Evolutionary conservation across 2,329 filamentous ascomycete genomes (phyloP).

Genomic region (Diplodia scrobiculata): DNA sequence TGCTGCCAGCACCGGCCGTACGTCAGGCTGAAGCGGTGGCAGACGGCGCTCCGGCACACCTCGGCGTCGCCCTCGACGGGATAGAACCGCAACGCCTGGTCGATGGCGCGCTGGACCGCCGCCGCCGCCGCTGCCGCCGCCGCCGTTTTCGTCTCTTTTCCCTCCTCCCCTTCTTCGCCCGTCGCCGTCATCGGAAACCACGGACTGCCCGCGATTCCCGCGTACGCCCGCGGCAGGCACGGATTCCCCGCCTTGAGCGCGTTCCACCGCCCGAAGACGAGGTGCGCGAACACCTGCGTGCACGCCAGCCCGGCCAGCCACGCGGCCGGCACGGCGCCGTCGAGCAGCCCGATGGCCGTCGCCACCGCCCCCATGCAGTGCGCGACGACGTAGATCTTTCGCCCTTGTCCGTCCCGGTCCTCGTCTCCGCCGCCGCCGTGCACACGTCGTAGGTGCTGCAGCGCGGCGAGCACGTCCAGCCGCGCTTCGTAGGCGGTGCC

Average conservation of each 20-base stretch:
- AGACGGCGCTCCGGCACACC: constrained; percentile 63
- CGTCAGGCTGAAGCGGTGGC: constrained; percentile 62
- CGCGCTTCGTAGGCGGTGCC: constrained; percentile 64
- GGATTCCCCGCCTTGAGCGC: constrained; percentile 52
- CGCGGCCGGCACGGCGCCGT: constrained; percentile 59
- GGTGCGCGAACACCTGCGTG: constrained; percentile 66
- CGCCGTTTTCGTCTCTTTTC: too few species aligned
- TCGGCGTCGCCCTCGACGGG: constrained; percentile 56
- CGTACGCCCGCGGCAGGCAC: constrained; percentile 23
- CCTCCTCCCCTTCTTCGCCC: too few species aligned
- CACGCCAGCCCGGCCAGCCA: constrained; percentile 63
- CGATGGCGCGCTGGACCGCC: background rate
- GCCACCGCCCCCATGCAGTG: constrained; percentile 68
- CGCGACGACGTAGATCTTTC: constrained; percentile 59
- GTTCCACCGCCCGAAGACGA: constrained; percentile 60
- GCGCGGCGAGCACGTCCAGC: constrained; percentile 60
- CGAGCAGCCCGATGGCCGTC: constrained; percentile 60
- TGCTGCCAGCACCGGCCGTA: constrained; percentile 67
- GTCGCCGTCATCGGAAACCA: constrained; percentile 12
- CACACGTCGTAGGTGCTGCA: constrained; percentile 44
- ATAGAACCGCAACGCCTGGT: constrained; percentile 60
- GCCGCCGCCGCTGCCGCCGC: too few species aligned
- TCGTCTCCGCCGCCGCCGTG: too few species aligned
- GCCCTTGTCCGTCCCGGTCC: constrained; percentile 8
- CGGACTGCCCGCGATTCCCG: background rate